These are phyloP conservation scores for Isoetes engelmannii DNA, from an alignment of 83 land plant species.

Conservation along the genomic window DNA sequence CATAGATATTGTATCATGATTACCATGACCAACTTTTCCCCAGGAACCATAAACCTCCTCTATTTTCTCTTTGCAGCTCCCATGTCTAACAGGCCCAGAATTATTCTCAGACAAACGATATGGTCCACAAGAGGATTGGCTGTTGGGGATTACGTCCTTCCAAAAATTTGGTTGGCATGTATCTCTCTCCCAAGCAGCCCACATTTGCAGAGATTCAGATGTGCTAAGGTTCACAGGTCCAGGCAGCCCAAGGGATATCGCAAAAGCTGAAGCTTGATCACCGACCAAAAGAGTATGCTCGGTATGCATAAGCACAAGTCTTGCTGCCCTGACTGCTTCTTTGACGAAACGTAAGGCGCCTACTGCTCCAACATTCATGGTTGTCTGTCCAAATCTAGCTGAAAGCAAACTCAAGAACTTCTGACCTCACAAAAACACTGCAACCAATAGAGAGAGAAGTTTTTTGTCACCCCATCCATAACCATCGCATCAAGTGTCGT, in stretches of 20 bases:
- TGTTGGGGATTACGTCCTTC: constrained; percentile 61
- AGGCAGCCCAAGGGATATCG: constrained; percentile 82
- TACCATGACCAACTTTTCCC: constrained; percentile 34
- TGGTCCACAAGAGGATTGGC: constrained; percentile 70
- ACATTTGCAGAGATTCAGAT: constrained; percentile 56
- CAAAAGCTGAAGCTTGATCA: constrained; percentile 79
- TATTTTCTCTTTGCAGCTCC: not conserved
- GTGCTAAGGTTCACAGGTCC: constrained; percentile 91
- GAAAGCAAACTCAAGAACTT: constrained; percentile 2
- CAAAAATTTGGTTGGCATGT: constrained; percentile 86
- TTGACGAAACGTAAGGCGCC: constrained; percentile 81
- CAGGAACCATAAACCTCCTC: not conserved
- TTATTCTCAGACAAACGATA: constrained; percentile 26
- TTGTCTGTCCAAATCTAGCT: constrained; percentile 55
- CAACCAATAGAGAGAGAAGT: too few species aligned
- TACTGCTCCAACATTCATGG: constrained; percentile 96
- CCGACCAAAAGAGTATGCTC: constrained; percentile 90
- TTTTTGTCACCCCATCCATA: constrained; percentile 84
- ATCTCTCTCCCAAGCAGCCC: constrained; percentile 61
- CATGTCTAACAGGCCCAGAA: not conserved
- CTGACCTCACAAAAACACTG: too few species aligned
- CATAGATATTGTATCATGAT: constrained; percentile 97
- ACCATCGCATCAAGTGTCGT: constrained; percentile 96
- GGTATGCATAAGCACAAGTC: constrained; percentile 72
- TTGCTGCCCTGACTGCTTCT: constrained; percentile 80